Percentiles rank a stretch among this genome's conserved stretches.
Evolutionary conservation across 108 stramenopile genomes (phyloP).

Genomic region (Cylindrotheca fusiformis): DNA sequence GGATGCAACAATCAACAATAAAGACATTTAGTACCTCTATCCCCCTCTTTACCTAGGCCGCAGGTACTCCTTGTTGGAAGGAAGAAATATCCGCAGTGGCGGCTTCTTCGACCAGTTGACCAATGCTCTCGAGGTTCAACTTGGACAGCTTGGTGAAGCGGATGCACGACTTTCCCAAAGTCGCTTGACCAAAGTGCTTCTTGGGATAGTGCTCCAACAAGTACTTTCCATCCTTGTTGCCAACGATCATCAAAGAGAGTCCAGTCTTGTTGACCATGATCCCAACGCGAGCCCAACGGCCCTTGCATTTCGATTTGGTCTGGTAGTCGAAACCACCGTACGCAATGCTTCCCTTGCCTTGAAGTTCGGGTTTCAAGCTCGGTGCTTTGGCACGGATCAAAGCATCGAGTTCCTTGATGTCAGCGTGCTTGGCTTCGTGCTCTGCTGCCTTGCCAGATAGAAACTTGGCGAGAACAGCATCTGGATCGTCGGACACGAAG

Average conservation of each 20-base stretch:
- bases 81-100: background rate
- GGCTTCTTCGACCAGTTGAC: background rate
- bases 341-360: background rate
- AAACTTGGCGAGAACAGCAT: background rate
- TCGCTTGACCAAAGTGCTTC: background rate
- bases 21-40: no score
- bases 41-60: no score
- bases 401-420: background rate
- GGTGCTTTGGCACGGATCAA: background rate
- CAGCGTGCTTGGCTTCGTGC: slow-evolving; percentile 5
- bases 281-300: background rate
- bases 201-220: slow-evolving; percentile 5
- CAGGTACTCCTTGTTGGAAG: no score
- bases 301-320: slow-evolving; percentile 5
- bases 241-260: slow-evolving; percentile 1
- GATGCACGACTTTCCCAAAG: slow-evolving; percentile 4
- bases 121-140: background rate
- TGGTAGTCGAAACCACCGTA: slow-evolving; percentile 4
- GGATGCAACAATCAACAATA: no score
- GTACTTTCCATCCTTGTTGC: slow-evolving; percentile 2
- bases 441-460: background rate
- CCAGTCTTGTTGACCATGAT: slow-evolving; percentile 10
- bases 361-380: background rate
- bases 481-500: background rate
- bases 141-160: background rate